A percentile compares a stretch with the other conserved stretches of the same genome.
Evolutionary conservation across 2,329 filamentous ascomycete species (phyloP).

Genomic region (Colletotrichum orbiculare): DNA sequence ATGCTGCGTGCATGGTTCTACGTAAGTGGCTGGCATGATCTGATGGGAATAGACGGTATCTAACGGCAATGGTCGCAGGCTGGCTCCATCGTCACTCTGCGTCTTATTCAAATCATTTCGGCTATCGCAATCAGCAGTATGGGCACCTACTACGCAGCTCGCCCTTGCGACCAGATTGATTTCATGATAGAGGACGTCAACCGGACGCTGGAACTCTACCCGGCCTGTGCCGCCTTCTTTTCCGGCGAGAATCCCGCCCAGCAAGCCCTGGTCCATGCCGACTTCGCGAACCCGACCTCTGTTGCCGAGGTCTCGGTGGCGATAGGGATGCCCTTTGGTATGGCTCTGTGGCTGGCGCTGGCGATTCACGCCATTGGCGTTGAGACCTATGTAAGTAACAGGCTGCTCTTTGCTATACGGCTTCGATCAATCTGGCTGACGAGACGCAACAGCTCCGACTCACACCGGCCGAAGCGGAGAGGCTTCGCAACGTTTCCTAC

Average conservation of each 20-base stretch:
- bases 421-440: background rate
- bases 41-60: background rate
- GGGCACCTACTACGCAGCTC: conserved; percentile 43
- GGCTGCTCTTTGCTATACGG: fast-evolving
- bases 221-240: conserved; percentile 54
- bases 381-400: conserved; percentile 43
- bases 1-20: conserved; percentile 68
- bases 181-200: conserved; percentile 46
- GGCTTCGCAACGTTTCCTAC: conserved; percentile 63
- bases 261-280: conserved; percentile 45
- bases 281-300: conserved; percentile 42
- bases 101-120: conserved; percentile 56
- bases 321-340: conserved; percentile 59
- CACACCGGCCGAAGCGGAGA: conserved; percentile 61
- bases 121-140: conserved; percentile 47
- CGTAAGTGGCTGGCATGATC: conserved; percentile 41
- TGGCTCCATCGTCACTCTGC: conserved; percentile 59
- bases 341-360: conserved; percentile 55
- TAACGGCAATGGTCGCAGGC: conserved; percentile 43
- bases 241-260: conserved; percentile 42
- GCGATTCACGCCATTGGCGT: conserved; percentile 32
- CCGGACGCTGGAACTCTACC: conserved; percentile 49
- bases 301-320: conserved; percentile 49
- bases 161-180: conserved; percentile 60
- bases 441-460: conserved; percentile 52